Evolutionary conservation across 2,329 filamentous ascomycete genomes (phyloP).

Genomic region (Scolecobasidium constrictum): DNA sequence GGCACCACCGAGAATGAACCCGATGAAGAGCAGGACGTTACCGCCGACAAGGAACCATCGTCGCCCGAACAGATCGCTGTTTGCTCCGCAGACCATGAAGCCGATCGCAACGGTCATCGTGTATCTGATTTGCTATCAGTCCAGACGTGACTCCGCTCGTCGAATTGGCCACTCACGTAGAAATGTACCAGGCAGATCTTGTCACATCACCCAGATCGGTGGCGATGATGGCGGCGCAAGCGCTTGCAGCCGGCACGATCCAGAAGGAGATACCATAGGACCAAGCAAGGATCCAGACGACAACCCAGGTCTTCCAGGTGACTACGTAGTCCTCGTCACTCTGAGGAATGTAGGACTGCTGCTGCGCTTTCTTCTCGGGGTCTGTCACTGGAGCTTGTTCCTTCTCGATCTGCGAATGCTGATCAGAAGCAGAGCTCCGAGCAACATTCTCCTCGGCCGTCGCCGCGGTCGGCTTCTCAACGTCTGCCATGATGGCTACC

Average conservation of each 20-base stretch:
- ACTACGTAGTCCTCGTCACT: constrained; percentile 27
- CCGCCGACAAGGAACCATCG: constrained; percentile 13
- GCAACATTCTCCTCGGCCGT: neutral
- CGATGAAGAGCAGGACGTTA: constrained; percentile 10
- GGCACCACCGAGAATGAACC: constrained; percentile 10
- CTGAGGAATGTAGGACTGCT: constrained; percentile 17
- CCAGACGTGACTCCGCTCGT: neutral
- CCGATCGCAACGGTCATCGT: constrained; percentile 5
- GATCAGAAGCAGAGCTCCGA: neutral
- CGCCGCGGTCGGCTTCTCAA: neutral
- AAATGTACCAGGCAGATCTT: constrained; percentile 14
- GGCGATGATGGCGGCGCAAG: constrained; percentile 15
- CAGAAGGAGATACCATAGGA: constrained; percentile 21
- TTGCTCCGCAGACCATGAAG: constrained; percentile 9
- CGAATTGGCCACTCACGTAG: neutral
- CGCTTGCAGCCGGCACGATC: constrained; percentile 18
- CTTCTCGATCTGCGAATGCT: neutral
- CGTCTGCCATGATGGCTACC: neutral
- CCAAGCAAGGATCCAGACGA: constrained; percentile 17
- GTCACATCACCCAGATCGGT: constrained; percentile 13
- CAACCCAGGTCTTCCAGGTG: constrained; percentile 21
- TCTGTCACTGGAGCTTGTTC: neutral
- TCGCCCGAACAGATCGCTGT: constrained; percentile 13
- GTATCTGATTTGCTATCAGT: neutral
- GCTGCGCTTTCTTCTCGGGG: neutral